Conservation (phyloP, 345 rosid genomes). For the Salix caprea region DNA sequence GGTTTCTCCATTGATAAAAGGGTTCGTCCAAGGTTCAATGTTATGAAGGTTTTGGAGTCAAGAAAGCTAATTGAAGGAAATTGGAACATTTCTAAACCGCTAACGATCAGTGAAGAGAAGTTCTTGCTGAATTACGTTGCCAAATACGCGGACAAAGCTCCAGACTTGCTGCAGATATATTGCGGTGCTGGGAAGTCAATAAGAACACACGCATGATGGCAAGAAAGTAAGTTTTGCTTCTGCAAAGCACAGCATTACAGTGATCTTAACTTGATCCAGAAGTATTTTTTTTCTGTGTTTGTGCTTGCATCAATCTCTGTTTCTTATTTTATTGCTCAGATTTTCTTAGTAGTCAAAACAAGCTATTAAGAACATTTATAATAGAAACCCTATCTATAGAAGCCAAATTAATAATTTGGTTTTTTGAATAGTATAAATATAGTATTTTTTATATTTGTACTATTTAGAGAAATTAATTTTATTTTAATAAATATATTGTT, state of each 20-base stretch:
- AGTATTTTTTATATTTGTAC: no score
- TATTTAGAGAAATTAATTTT: no score
- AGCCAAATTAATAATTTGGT: no score
- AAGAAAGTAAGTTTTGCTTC: background rate
- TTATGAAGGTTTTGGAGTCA: slow-evolving; percentile 16
- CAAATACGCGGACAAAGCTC: slow-evolving; percentile 4
- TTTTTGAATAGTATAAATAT: no score
- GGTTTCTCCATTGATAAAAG: slow-evolving; percentile 11
- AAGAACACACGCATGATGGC: background rate
- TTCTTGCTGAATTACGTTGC: slow-evolving; percentile 16
- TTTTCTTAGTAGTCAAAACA: no score
- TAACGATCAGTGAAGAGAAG: background rate
- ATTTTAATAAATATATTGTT: no score
- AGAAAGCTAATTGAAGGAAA: slow-evolving; percentile 17
- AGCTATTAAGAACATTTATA: no score
- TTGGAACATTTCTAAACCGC: background rate
- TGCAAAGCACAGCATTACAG: background rate
- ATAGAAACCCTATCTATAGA: no score
- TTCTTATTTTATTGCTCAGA: no score
- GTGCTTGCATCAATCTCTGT: no score
- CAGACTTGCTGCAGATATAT: slow-evolving; percentile 15
- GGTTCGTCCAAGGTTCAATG: slow-evolving; percentile 19
- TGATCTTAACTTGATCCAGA: no score
- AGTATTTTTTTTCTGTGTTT: no score
- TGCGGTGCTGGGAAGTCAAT: background rate